Percentiles rank a stretch among this genome's conserved stretches.
Conservation (phyloP, 2,329 filamentous ascomycete genomes). For the Tolypocladium album region DNA sequence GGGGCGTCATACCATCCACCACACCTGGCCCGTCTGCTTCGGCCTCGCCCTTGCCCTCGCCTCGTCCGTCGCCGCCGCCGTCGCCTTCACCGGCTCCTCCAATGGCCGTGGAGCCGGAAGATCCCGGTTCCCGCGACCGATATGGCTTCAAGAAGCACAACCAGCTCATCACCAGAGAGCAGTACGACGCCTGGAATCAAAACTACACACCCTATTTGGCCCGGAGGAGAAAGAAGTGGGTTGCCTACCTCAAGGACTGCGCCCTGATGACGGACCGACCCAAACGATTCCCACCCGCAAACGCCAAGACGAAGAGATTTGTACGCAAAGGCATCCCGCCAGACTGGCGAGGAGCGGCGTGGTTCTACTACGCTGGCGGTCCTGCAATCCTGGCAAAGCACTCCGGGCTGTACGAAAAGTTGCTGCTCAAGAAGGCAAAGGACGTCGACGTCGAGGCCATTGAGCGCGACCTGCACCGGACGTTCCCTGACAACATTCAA, state of each 20-base stretch:
- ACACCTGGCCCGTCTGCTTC: slow-evolving; percentile 1
- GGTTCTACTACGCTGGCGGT: slow-evolving; percentile 93
- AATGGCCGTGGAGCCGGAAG: slow-evolving; percentile 30
- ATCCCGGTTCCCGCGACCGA: slow-evolving; percentile 53
- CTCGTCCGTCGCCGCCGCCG: slow-evolving; percentile 5
- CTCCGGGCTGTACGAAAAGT: slow-evolving; percentile 62
- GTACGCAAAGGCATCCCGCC: slow-evolving; percentile 89
- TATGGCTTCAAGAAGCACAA: slow-evolving; percentile 90
- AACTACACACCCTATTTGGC: slow-evolving; percentile 66
- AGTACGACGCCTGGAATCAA: slow-evolving; percentile 75
- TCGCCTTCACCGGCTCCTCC: slow-evolving; percentile 5
- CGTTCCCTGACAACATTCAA: slow-evolving; percentile 85
- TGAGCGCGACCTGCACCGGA: slow-evolving; percentile 85
- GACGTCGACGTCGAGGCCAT: slow-evolving; percentile 77
- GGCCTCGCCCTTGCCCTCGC: slow-evolving; percentile 4
- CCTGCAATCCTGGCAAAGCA: slow-evolving; percentile 68
- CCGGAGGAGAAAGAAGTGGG: slow-evolving; percentile 73
- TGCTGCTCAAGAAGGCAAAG: slow-evolving; percentile 55
- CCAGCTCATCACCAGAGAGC: slow-evolving; percentile 62
- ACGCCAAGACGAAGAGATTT: slow-evolving; percentile 78
- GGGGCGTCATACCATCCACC: neutral
- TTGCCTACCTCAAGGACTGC: slow-evolving; percentile 63
- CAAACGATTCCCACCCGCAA: slow-evolving; percentile 67
- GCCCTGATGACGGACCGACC: slow-evolving; percentile 62
- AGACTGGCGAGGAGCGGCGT: slow-evolving; percentile 88